Conservation (phyloP, 257 asterid species). For the Solanum bulbocastanum region DNA sequence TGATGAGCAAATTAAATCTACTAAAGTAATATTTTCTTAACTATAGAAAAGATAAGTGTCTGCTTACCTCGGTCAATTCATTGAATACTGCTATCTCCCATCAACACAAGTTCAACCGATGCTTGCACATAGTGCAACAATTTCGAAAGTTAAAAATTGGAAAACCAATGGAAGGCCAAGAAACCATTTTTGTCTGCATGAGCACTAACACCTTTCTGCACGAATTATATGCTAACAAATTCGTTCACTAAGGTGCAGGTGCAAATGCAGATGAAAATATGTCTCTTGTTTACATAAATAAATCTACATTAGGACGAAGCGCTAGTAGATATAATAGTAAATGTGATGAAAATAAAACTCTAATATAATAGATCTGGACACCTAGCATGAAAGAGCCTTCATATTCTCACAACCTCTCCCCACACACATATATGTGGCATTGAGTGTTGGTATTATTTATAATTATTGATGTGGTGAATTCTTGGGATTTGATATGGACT, state of each 20-base stretch:
- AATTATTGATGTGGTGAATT: background rate
- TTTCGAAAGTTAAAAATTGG: background rate
- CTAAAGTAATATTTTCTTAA: too few species aligned
- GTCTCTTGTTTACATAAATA: background rate
- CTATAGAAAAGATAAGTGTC: background rate
- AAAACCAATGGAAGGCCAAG: background rate
- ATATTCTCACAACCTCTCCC: background rate
- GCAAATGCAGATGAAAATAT: constrained; percentile 24
- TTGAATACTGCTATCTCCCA: too few species aligned
- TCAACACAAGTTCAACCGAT: background rate
- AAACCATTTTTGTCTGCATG: constrained; percentile 13
- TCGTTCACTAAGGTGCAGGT: constrained; percentile 18
- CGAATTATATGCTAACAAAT: background rate
- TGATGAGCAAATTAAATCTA: background rate
- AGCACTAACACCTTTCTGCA: constrained; percentile 13
- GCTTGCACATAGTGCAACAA: background rate
- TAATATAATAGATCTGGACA: fast-evolving
- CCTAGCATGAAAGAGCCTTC: background rate
- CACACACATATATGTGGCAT: background rate
- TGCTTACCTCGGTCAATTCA: background rate
- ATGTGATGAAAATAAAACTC: background rate
- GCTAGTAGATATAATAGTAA: background rate
- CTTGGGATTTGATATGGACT: background rate
- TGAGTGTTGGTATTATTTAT: background rate
- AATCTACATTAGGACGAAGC: background rate